phyloP scores from a whole-genome alignment of 768 basidiomycete species.

The Psilocybe cyanescens region DNA sequence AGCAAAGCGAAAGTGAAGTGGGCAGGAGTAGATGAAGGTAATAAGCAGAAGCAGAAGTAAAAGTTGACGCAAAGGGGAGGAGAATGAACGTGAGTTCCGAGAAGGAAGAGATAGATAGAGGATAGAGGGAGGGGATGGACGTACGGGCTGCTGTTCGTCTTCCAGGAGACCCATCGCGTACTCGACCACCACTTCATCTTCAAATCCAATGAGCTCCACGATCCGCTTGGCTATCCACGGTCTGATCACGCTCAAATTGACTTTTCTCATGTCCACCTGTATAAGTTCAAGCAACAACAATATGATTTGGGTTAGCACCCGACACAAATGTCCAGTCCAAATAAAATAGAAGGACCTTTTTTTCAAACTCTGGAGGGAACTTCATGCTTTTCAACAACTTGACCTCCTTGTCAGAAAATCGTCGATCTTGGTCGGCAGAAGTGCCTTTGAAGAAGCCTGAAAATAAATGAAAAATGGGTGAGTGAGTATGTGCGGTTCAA shows the following conservation, averaged over 20 bases:
- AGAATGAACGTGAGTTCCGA: no score
- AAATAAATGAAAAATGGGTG: not conserved
- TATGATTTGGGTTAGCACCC: not conserved
- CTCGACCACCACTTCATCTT: constrained; percentile 96
- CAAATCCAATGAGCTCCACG: constrained; percentile 87
- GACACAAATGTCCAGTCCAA: no score
- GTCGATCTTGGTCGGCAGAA: constrained; percentile 87
- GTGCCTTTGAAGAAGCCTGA: constrained; percentile 90
- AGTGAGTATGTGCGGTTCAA: no score
- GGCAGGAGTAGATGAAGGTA: no score
- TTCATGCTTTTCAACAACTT: constrained; percentile 89
- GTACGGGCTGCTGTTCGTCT: constrained; percentile 80
- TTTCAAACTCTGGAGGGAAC: constrained; percentile 87
- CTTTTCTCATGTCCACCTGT: constrained; percentile 94
- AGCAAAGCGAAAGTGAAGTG: no score
- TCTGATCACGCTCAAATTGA: constrained; percentile 88
- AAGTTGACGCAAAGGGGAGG: no score
- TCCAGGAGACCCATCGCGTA: constrained; percentile 96
- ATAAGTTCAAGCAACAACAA: no score
- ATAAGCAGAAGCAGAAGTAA: no score
- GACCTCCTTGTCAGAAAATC: constrained; percentile 94
- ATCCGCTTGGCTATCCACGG: constrained; percentile 97
- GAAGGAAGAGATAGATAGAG: not conserved
- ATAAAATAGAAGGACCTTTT: constrained; percentile 61
- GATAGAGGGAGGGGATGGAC: constrained; percentile 24